These are phyloP conservation scores for Balamuthia mandrillaris DNA, from an alignment of 208 protist species.

Conservation along the genomic window DNA sequence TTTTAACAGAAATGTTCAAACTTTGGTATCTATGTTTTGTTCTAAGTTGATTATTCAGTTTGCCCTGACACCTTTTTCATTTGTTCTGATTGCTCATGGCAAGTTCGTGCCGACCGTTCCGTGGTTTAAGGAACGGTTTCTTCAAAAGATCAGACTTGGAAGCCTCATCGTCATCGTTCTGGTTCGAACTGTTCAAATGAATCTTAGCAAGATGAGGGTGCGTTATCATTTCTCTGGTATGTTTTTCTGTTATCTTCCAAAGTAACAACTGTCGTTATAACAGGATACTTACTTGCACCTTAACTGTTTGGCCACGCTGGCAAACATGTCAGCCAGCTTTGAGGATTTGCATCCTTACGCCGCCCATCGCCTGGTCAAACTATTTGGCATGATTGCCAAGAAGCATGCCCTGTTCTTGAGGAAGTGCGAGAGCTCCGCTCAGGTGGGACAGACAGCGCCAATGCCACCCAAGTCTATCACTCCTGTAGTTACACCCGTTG, in stretches of 20 bases:
- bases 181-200: neutral
- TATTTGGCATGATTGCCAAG: neutral
- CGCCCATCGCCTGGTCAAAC: conserved; percentile 15
- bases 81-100: too few species aligned
- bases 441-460: neutral
- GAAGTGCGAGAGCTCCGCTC: neutral
- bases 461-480: neutral
- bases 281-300: conserved; percentile 2
- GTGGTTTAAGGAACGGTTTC: conserved; percentile 1
- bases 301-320: conserved; percentile 1
- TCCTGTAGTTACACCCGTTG: too few species aligned
- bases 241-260: neutral
- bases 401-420: neutral
- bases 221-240: neutral
- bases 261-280: neutral
- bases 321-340: conserved; percentile 1
- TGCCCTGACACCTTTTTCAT: neutral
- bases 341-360: neutral
- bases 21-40: neutral
- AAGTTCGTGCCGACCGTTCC: neutral
- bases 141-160: neutral
- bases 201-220: neutral
- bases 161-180: conserved; percentile 23
- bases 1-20: conserved; percentile 19
- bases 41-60: neutral